Evolutionary conservation across 2,329 filamentous ascomycete genomes (phyloP), one percentile per base, ranked within the genome.

Genomic region (Colletotrichum simmondsii): DNA sequence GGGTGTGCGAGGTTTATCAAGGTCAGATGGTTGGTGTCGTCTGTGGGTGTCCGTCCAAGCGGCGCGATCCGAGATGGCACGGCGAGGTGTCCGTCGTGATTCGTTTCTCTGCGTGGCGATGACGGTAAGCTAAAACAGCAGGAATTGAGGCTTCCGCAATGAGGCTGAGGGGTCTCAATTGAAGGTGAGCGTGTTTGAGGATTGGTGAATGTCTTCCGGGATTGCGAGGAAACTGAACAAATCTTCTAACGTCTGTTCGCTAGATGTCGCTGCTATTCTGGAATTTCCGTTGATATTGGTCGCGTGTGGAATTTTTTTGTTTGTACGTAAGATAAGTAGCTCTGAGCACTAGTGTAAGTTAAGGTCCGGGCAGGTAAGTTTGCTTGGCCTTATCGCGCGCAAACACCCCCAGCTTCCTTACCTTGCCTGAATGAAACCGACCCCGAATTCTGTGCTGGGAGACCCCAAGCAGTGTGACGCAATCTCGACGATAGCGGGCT

Each of bases 131-230:
- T 53, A 58, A 70, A 65, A 73, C 70, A 70, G 54, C n/a, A 60
- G 37, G 28, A 59, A 56, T 35, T 37, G 30, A 54, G 60, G 42
- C 61, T 53, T 28, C 30, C 11, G 37, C 56, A 71, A 22, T 61
- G 71, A 73, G 71, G 71, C 71, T 73, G 60, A 65, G 71, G 28
- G 60, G 66, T 70, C 66, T 73, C 66, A 73, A 73, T 73, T 60
- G 46, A 60, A 14, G 24, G 19, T n/a, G 30, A 60, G 61, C 32
- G 61, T 42, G 71, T 73, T 58, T 73, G 71, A 73, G 60, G 26
- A 42, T 56, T 5, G 62, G 5, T 22, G 46, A 28, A 5, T n/a
- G 42, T 28, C 28, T 56, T 22, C 11, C 28, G 54, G 8, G 53
- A n/a, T 70, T 6, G 54, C 22, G 12, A 26, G 46, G 52, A 70